Conservation (phyloP, 1,284 basidiomycete genomes). For the Bondarzewia mesenterica region DNA sequence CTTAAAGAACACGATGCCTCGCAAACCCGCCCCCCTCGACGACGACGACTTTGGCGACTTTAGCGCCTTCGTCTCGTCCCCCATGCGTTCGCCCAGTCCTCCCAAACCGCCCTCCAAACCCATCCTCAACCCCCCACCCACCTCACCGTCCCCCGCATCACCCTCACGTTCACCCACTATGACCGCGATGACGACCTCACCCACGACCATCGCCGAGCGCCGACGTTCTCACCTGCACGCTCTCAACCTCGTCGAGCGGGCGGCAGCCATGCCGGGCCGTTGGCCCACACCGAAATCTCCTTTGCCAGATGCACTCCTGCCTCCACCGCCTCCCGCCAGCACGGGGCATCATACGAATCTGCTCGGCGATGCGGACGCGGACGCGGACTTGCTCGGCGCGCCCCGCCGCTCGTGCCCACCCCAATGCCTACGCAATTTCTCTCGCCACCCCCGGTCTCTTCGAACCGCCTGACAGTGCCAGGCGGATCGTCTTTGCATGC, state of each 20-base stretch:
- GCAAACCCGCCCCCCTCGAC: neutral
- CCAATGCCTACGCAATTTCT: too few species aligned
- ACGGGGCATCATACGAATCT: neutral
- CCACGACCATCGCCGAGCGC: neutral
- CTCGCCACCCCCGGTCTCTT: neutral
- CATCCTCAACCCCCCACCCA: neutral
- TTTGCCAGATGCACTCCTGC: slow-evolving; percentile 7
- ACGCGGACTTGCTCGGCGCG: slow-evolving; percentile 3
- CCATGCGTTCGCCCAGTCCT: neutral
- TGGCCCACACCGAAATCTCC: slow-evolving; percentile 15
- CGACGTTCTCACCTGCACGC: slow-evolving; percentile 1
- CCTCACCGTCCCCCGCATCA: neutral
- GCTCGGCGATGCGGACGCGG: neutral
- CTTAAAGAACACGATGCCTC: neutral
- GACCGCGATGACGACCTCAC: neutral
- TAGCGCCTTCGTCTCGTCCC: slow-evolving; percentile 1
- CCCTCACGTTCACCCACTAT: neutral
- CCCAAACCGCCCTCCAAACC: neutral
- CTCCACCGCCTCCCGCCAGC: slow-evolving; percentile 7
- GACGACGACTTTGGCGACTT: slow-evolving; percentile 2
- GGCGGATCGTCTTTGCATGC: too few species aligned
- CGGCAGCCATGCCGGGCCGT: slow-evolving; percentile 6
- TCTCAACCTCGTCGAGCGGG: slow-evolving; percentile 4
- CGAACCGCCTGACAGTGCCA: too few species aligned
- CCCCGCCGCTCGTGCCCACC: too few species aligned